phyloP scores from a whole-genome alignment of 148 eudicot genomes.

The Silene uniflora region DNA sequence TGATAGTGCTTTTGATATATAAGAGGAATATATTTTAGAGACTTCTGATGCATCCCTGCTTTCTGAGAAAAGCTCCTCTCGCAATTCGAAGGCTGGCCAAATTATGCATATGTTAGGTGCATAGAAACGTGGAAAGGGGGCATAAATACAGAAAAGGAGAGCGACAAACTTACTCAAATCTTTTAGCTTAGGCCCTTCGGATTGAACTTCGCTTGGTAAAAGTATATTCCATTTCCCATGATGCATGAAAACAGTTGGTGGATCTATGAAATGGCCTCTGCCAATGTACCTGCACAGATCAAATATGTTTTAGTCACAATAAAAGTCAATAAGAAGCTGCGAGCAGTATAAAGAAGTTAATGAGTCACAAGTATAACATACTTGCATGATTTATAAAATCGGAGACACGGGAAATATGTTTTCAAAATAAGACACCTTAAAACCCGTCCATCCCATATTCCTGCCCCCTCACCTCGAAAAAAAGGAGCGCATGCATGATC shows the following conservation, averaged over 20 bases:
- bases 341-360: neutral
- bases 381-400: neutral
- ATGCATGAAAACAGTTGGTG: conserved; percentile 67
- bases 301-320: neutral
- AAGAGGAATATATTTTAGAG: conserved; percentile 43
- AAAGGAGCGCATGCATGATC: neutral
- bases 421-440: neutral
- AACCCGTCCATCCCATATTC: neutral
- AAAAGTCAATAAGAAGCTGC: neutral
- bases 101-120: conserved; percentile 12
- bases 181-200: conserved; percentile 31
- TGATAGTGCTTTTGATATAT: conserved; percentile 52
- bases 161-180: conserved; percentile 48
- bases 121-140: neutral
- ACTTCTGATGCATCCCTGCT: conserved; percentile 61
- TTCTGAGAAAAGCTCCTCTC: conserved; percentile 58
- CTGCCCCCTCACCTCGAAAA: neutral
- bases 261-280: conserved; percentile 83
- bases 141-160: neutral
- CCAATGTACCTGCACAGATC: conserved; percentile 72
- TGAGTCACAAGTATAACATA: neutral
- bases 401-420: neutral
- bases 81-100: conserved; percentile 54
- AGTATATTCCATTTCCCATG: conserved; percentile 61
- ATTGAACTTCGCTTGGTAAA: conserved; percentile 52